Percentiles rank a stretch among this genome's conserved stretches.
These are phyloP conservation scores for Dillenia suffruticosa DNA, from an alignment of 164 flowering plant species.

Conservation along the genomic window DNA sequence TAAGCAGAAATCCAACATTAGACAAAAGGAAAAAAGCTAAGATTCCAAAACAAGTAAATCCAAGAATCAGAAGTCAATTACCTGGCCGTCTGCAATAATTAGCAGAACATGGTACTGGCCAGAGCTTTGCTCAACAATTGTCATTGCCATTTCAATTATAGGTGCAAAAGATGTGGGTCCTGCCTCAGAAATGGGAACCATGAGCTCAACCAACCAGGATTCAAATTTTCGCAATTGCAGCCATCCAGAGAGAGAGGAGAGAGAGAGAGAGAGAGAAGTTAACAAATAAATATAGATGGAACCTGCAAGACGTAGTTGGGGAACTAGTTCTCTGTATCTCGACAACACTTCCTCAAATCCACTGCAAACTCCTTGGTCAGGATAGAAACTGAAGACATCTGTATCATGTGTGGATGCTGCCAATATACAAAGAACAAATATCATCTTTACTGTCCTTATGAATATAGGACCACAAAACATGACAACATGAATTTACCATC, in stretches of 20 bases:
- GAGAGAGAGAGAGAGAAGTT: neutral
- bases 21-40: too few relatives aligned
- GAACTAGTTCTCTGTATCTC: conserved; percentile 56
- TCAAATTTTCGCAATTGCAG: neutral
- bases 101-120: conserved; percentile 50
- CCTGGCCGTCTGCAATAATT: conserved; percentile 54
- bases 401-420: conserved; percentile 69
- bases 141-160: conserved; percentile 34
- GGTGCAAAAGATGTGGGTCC: conserved; percentile 56
- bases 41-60: too few relatives aligned
- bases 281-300: neutral
- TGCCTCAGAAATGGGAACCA: conserved; percentile 4
- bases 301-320: conserved; percentile 57
- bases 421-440: conserved; percentile 2
- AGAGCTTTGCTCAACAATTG: conserved; percentile 38
- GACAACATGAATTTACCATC: conserved; percentile 32
- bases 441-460: neutral
- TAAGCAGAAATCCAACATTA: too few relatives aligned
- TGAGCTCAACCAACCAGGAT: neutral
- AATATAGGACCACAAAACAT: neutral
- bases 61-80: neutral
- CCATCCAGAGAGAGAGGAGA: neutral
- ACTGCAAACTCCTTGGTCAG: conserved; percentile 38
- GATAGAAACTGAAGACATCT: conserved; percentile 58
- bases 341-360: conserved; percentile 54